Conservation (phyloP, 169 alveolate genomes). For the Cryptosporidium tyzzeri region DNA sequence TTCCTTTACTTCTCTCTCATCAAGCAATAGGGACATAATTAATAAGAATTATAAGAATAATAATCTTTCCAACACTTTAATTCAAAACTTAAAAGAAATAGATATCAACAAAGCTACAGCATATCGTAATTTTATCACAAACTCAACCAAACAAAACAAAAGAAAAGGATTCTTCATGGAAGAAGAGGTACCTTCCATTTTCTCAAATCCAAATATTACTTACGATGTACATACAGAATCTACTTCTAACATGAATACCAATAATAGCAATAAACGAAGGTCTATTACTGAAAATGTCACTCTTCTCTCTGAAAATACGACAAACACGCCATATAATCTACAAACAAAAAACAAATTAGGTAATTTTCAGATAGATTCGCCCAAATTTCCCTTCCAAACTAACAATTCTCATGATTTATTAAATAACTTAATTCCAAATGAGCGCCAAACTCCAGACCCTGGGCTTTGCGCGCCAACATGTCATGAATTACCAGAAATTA, state of each 20-base stretch:
- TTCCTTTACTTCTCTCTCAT: slow-evolving; percentile 6
- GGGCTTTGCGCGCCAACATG: background rate
- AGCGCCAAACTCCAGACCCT: background rate
- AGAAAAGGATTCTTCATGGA: slow-evolving; percentile 5
- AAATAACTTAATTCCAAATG: background rate
- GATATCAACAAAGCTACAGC: slow-evolving; percentile 29
- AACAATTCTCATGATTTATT: background rate
- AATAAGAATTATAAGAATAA: background rate
- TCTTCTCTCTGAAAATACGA: background rate
- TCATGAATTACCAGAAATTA: background rate
- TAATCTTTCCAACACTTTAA: background rate
- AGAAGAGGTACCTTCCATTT: background rate
- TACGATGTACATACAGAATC: background rate
- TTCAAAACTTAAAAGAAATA: slow-evolving; percentile 15
- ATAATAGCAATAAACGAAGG: background rate
- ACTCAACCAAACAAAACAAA: background rate
- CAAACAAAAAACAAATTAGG: background rate
- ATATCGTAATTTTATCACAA: background rate
- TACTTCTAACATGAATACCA: background rate
- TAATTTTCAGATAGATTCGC: background rate
- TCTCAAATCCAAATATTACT: background rate
- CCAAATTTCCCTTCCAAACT: background rate
- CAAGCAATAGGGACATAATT: slow-evolving; percentile 24
- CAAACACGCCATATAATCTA: background rate
- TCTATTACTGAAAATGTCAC: background rate